Percentiles rank a stretch among this genome's conserved stretches.
Evolutionary conservation across 441 rosid genomes (phyloP).

Genomic region (Populus hybrid): DNA sequence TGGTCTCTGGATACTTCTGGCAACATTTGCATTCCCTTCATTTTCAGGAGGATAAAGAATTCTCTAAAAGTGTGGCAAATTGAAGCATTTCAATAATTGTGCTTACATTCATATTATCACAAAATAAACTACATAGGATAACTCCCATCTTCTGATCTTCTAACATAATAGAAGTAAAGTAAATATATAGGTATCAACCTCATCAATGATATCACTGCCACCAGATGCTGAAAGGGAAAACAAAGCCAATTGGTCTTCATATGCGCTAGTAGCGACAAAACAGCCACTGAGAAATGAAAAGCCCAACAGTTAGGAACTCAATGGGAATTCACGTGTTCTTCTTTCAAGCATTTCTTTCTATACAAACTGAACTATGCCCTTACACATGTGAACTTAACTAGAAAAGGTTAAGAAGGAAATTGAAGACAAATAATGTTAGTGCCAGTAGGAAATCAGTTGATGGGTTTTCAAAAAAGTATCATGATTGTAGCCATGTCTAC

Average conservation of each 20-base stretch:
- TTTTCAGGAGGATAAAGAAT: constrained; percentile 72
- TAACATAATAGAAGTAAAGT: constrained; percentile 9
- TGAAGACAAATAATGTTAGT: background rate
- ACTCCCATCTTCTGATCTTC: constrained; percentile 7
- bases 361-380: background rate
- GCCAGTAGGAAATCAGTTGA: background rate
- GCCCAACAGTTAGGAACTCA: constrained; percentile 20
- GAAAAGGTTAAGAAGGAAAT: background rate
- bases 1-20: constrained; percentile 37
- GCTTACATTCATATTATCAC: constrained; percentile 4
- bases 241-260: constrained; percentile 78
- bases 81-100: constrained; percentile 24
- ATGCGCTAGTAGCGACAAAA: constrained; percentile 80
- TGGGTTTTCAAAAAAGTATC: constrained; percentile 1
- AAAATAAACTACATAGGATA: constrained; percentile 6
- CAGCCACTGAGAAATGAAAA: constrained; percentile 59
- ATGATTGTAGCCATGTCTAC: background rate
- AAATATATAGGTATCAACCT: constrained; percentile 41
- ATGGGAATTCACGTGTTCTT: background rate
- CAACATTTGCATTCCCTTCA: constrained; percentile 37
- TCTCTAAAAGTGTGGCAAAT: constrained; percentile 47
- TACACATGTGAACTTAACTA: background rate
- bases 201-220: constrained; percentile 58
- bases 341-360: background rate
- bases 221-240: constrained; percentile 70